These are phyloP conservation scores for Sequoia sempervirens DNA, from an alignment of 75 land plant species.

Conservation along the genomic window DNA sequence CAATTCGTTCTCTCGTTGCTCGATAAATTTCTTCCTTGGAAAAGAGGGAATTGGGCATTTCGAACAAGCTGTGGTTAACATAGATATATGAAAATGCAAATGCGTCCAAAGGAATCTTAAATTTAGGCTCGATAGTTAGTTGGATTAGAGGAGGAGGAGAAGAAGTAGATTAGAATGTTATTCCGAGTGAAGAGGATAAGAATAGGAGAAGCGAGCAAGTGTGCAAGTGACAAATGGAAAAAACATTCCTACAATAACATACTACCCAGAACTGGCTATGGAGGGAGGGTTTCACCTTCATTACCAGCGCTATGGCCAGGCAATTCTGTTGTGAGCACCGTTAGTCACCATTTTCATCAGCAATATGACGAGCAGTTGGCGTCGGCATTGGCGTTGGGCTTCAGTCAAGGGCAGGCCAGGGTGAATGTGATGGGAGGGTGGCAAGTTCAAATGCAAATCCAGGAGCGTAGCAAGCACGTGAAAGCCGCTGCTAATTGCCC, in stretches of 20 bases:
- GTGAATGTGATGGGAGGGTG: background rate
- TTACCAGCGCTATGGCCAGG: background rate
- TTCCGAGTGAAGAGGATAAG: background rate
- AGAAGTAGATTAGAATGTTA: background rate
- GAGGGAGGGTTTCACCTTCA: background rate
- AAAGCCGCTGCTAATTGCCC: constrained; percentile 52
- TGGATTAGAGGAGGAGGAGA: background rate
- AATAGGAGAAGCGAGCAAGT: background rate
- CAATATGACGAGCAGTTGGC: background rate
- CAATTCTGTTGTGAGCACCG: background rate
- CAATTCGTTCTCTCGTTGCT: too few species aligned
- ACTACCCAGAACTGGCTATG: background rate
- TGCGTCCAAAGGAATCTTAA: too few species aligned
- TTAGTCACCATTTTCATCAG: background rate
- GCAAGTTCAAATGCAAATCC: background rate
- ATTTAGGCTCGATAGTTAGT: too few species aligned
- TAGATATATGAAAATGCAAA: too few species aligned
- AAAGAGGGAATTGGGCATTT: too few species aligned
- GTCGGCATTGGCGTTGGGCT: background rate
- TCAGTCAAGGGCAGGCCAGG: background rate
- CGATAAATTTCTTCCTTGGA: too few species aligned
- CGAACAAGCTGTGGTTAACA: too few species aligned
- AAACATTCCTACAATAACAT: background rate
- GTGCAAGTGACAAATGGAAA: background rate
- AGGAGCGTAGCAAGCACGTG: constrained; percentile 10